A percentile compares a stretch with the other conserved stretches of the same genome.
Conservation (phyloP, 2,329 filamentous ascomycete genomes). For the Colletotrichum karsti region DNA sequence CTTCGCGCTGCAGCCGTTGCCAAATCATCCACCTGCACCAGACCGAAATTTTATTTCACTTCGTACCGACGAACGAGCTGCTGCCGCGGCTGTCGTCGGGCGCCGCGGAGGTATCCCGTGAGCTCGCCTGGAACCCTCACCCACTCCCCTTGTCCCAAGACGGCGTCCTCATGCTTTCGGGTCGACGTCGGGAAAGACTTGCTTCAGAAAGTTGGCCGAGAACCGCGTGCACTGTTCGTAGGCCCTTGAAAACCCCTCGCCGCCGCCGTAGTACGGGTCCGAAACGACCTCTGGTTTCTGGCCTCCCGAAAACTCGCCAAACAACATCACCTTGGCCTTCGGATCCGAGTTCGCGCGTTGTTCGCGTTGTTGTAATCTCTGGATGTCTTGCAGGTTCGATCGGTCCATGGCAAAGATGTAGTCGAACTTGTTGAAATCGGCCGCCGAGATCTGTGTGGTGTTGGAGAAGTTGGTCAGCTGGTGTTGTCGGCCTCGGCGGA, state of each 20-base stretch:
- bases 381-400: slow-evolving; percentile 78
- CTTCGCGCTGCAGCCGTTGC: not conserved
- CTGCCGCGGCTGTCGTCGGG: not conserved
- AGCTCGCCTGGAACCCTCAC: not conserved
- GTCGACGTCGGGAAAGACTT: slow-evolving; percentile 55
- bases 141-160: not conserved
- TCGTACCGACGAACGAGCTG: not conserved
- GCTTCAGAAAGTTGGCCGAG: slow-evolving; percentile 76
- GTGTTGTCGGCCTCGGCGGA: not conserved
- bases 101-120: not conserved
- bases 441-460: slow-evolving; percentile 55
- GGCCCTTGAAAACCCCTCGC: slow-evolving; percentile 83
- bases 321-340: slow-evolving; percentile 78
- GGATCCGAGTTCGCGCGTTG: slow-evolving; percentile 64
- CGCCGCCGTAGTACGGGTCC: slow-evolving; percentile 94
- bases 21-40: not conserved
- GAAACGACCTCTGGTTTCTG: slow-evolving; percentile 74
- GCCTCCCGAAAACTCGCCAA: slow-evolving; percentile 81
- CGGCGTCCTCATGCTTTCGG: slow-evolving; percentile 13
- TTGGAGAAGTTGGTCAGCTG: not conserved
- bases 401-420: slow-evolving; percentile 96
- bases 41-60: too few species aligned
- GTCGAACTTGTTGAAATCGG: slow-evolving; percentile 87
- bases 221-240: slow-evolving; percentile 86
- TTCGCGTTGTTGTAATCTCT: slow-evolving; percentile 66